phyloP scores from a whole-genome alignment of 2,329 filamentous ascomycete genomes.

The Rasamsonia emersonii region DNA sequence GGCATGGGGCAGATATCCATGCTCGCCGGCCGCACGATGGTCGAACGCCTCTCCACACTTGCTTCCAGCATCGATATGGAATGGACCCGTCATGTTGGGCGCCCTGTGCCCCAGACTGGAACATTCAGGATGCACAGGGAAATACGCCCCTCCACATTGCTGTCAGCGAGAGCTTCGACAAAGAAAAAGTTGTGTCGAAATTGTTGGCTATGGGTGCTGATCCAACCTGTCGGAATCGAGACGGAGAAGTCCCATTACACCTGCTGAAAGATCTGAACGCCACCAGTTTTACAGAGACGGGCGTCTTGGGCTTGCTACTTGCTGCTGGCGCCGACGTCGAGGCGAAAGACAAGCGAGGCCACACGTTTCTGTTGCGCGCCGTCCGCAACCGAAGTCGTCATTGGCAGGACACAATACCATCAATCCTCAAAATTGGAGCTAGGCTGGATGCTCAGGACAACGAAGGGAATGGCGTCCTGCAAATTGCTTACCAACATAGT shows the following conservation, averaged over 20 bases:
- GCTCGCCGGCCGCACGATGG: neutral
- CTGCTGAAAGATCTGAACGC: neutral
- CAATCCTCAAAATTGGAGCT: conserved; percentile 9
- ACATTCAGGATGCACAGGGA: neutral
- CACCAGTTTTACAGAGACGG: neutral
- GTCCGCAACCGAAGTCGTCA: conserved; percentile 1
- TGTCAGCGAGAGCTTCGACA: neutral
- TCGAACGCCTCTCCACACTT: neutral
- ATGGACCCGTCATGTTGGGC: neutral
- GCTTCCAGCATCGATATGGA: neutral
- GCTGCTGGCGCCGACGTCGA: conserved; percentile 13
- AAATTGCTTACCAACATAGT: conserved; percentile 3
- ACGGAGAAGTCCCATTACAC: conserved; percentile 1
- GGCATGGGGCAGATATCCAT: neutral
- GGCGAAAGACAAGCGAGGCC: conserved; percentile 9
- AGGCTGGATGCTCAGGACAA: conserved; percentile 13
- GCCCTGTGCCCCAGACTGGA: conserved; percentile 1
- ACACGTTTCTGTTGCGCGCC: conserved; percentile 7
- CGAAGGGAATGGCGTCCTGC: conserved; percentile 11
- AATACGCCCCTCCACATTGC: conserved; percentile 2
- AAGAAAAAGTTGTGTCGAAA: conserved; percentile 2
- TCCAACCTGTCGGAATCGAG: conserved; percentile 1
- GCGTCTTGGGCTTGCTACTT: conserved; percentile 1
- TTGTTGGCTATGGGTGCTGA: conserved; percentile 3
- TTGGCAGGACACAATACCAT: conserved; percentile 2